A percentile compares a stretch with the other conserved stretches of the same genome.
Conservation (phyloP, 768 basidiomycete species). For the Hydnomerulius pinastri region DNA sequence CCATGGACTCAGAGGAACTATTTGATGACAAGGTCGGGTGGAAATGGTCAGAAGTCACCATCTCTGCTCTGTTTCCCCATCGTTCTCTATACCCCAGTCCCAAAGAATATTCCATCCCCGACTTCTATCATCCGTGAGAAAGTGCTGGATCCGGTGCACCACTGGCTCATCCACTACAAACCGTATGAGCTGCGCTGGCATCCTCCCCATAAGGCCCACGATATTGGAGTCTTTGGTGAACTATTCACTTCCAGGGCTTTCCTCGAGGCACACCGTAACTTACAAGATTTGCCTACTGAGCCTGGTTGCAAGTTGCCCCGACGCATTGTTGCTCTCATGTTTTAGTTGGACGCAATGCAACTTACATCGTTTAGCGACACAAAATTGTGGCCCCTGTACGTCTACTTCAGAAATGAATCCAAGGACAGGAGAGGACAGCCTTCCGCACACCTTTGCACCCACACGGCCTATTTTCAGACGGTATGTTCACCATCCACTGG, state of each 20-base stretch:
- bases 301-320: constrained; percentile 19
- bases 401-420: constrained; percentile 20
- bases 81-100: constrained; percentile 1
- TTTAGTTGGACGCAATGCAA: constrained; percentile 26
- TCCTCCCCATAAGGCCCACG: background rate
- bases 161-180: constrained; percentile 11
- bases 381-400: constrained; percentile 26
- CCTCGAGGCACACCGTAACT: constrained; percentile 18
- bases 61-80: constrained; percentile 3
- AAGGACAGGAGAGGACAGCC: constrained; percentile 25
- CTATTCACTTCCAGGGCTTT: constrained; percentile 25
- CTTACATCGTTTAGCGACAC: constrained; percentile 32
- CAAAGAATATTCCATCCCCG: constrained; percentile 3
- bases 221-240: constrained; percentile 20
- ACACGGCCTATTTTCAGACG: constrained; percentile 10
- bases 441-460: constrained; percentile 6
- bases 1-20: too few species aligned
- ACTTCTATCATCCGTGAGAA: constrained; percentile 15
- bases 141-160: constrained; percentile 4
- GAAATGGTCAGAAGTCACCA: background rate
- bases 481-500: too few species aligned
- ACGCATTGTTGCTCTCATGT: constrained; percentile 8
- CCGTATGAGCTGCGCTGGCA: constrained; percentile 16
- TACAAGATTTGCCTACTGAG: constrained; percentile 21
- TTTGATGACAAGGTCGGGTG: background rate